Percentiles rank a stretch among this genome's conserved stretches.
Evolutionary conservation across 1,139 yeast species (phyloP).

Genomic region (Geotrichum europaeum): DNA sequence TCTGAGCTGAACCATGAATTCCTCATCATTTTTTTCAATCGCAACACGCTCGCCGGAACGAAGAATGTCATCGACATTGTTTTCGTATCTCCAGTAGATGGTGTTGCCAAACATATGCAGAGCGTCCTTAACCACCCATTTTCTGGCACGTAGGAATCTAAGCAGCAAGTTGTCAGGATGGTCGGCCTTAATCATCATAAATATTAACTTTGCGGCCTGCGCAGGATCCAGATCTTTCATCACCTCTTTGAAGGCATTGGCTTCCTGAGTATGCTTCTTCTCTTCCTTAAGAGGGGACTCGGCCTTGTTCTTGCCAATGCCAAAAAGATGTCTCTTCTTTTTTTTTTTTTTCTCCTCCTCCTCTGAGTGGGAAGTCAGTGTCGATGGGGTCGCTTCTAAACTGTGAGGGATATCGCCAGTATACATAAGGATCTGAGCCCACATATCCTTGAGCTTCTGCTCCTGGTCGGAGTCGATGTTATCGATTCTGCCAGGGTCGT

Average conservation of each 20-base stretch:
- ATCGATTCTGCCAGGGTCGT: constrained; percentile 47
- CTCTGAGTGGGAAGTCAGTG: constrained; percentile 24
- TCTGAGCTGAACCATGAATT: constrained; percentile 47
- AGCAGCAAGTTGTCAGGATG: constrained; percentile 63
- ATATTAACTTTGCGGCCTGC: constrained; percentile 27
- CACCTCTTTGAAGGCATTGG: constrained; percentile 11
- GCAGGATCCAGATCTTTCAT: constrained; percentile 13
- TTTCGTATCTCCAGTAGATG: constrained; percentile 61
- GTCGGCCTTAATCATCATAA: constrained; percentile 57
- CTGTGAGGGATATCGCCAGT: constrained; percentile 53
- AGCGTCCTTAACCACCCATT: constrained; percentile 60
- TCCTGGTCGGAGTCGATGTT: constrained; percentile 60
- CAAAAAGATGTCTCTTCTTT: constrained; percentile 26
- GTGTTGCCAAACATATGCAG: constrained; percentile 62
- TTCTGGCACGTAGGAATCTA: constrained; percentile 67
- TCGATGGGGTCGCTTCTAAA: constrained; percentile 23
- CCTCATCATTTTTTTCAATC: constrained; percentile 36
- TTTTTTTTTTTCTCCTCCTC: constrained; percentile 25
- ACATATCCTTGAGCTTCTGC: constrained; percentile 60
- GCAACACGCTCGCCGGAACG: constrained; percentile 54
- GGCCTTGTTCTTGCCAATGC: constrained; percentile 23
- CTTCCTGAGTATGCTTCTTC: constrained; percentile 11
- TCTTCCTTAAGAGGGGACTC: neutral
- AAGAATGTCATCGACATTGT: constrained; percentile 53
- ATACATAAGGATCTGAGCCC: constrained; percentile 60